Base-by-base conservation (phyloP, 139 green algal genomes). In the Chlorella sp. region DNA sequence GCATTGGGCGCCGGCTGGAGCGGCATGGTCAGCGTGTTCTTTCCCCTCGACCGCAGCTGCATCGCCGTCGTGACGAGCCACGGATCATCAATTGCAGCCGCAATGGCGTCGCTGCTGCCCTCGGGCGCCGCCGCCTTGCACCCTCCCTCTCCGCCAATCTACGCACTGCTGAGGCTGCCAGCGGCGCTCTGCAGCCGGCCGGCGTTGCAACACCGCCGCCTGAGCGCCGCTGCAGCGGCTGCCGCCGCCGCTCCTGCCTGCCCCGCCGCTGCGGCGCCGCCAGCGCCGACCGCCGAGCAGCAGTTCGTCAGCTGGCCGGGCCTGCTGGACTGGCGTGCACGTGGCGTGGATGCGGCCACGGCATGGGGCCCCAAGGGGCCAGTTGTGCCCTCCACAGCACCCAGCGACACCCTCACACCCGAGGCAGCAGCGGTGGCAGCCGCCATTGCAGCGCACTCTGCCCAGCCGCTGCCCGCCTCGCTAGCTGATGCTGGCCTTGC, bases 401-500 rank as follows among this genome's bases (percentile, higher is more conserved):
- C n/a, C 12, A 23, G 57, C 16, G 38, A 4, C 13, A 39, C 51
- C 74, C 41, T 82, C 11, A 55, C 44, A 15, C 5, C 47, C 44
- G 47, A 28, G 28, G 73, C 73, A 36, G 74, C 74, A 56, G 34
- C 70, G 64, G 41, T 39, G 44, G 51, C 39, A n/a, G 62, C 25
- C 28, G 51, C 51, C 51, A 60, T 60, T 23, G 51, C 47, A 39
- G 56, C 65, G 30, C 36, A 67, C 39, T 23, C 55, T 36, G 39
- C 44, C 7, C 0, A 18, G 3, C 32, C 63, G 18, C 78, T 86
- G 69, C 76, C 67, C 2, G 36, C 34, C 38, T 86, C 81, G 25
- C 55, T 91, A 17, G 86, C 88, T 3, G 86, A 86, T 15, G 78
- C 69, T 47, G 88, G 44, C 0, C 41, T 51, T 25, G 56, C 89